Evolutionary conservation across 140 eudicot genomes (phyloP).

Genomic region (Bidens hawaiensis): DNA sequence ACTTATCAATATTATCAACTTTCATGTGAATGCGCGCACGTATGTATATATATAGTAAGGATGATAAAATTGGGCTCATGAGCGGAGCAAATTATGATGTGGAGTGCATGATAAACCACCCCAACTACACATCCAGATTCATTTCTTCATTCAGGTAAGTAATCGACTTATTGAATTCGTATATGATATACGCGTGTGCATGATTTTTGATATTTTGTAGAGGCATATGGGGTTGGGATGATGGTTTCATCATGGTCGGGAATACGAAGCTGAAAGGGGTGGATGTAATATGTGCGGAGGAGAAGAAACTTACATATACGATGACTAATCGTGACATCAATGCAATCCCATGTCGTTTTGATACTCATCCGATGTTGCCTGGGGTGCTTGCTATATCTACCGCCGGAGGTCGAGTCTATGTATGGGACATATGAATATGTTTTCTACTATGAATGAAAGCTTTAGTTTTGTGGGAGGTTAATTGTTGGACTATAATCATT

Average conservation of each 20-base stretch:
- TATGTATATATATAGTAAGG: background rate
- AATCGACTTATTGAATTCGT: no score
- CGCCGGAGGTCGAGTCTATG: background rate
- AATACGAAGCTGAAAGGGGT: background rate
- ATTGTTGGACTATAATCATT: no score
- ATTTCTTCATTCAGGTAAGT: slow-evolving; percentile 1
- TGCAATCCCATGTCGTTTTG: background rate
- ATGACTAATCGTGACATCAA: background rate
- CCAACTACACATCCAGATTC: background rate
- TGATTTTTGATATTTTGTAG: background rate
- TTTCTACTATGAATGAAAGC: background rate
- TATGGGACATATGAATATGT: slow-evolving; percentile 6
- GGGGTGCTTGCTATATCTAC: slow-evolving; percentile 14
- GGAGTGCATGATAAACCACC: slow-evolving; percentile 2
- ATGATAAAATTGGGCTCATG: slow-evolving; percentile 6
- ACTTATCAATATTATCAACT: background rate
- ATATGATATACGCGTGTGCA: background rate
- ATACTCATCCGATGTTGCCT: slow-evolving; percentile 13
- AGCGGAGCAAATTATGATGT: slow-evolving; percentile 2
- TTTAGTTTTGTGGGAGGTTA: background rate
- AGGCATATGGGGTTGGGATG: slow-evolving; percentile 29
- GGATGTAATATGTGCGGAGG: background rate
- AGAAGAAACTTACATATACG: background rate
- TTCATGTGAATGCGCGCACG: background rate
- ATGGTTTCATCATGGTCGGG: background rate